Conservation (phyloP, 495 filamentous ascomycete genomes). For the Aspergillus diversus region DNA sequence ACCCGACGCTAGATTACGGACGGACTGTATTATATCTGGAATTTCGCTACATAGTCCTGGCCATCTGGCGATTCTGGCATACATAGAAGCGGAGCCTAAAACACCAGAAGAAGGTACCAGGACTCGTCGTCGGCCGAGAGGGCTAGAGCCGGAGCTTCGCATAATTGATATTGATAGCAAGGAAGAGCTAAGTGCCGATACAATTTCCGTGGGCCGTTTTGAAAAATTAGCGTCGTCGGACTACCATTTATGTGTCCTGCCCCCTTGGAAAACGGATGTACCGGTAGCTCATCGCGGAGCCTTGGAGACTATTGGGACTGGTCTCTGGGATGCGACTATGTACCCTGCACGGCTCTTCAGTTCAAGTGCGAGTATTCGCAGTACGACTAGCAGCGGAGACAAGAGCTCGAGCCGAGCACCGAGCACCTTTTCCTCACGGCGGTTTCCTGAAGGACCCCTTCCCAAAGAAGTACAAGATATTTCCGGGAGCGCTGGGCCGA, state of each 20-base stretch:
- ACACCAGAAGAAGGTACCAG: conserved; percentile 28
- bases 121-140: conserved; percentile 70
- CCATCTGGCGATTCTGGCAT: conserved; percentile 86
- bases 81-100: conserved; percentile 74
- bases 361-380: conserved; percentile 81
- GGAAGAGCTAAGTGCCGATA: conserved; percentile 80
- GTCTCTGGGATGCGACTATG: conserved; percentile 78
- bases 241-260: conserved; percentile 86
- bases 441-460: conserved; percentile 34
- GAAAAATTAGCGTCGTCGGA: conserved; percentile 86
- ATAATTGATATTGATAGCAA: conserved; percentile 84
- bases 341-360: conserved; percentile 84
- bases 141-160: conserved; percentile 82
- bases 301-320: conserved; percentile 65
- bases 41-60: conserved; percentile 95
- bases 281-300: conserved; percentile 65
- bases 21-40: conserved; percentile 96
- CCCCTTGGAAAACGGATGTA: conserved; percentile 66
- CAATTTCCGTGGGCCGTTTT: conserved; percentile 78
- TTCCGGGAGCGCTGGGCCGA: conserved; percentile 68
- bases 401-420: conserved; percentile 50
- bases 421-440: conserved; percentile 45
- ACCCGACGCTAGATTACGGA: conserved; percentile 68
- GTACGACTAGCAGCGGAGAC: conserved; percentile 66
- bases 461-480: conserved; percentile 50